Base-by-base conservation (phyloP, 139 green algal genomes). In the Eudorina sp. region DNA sequence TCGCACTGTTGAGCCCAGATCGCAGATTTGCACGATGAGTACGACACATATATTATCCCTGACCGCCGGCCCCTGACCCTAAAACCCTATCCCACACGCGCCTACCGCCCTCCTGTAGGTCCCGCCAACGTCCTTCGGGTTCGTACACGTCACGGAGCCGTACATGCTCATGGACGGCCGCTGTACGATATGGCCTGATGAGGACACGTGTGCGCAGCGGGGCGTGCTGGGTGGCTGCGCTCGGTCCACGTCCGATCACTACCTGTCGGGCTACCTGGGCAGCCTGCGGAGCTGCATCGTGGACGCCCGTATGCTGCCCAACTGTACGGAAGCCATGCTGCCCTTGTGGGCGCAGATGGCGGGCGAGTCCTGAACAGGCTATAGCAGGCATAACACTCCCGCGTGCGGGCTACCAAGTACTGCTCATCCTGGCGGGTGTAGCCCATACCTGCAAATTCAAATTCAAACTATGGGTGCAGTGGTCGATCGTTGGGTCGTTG, bases 301-400 rank as follows among this genome's bases (percentile, higher is more conserved):
- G 8, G 25, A 2, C 27, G 19, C 18, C 73, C 1, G 9, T 43
- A 0, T 36, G 43, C 73, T 62, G 66, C 66, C 31, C 31, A 45
- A 58, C 43, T 81, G 73, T 27, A 64, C 45, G 4, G 45, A 45
- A 7, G 45, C 43, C 45, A 81, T 81, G 73, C 25, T 81, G 73
- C 73, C 73, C 2, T 27, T 81, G 73, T 81, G 73, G 73, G 21
- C 4, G 3, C 31, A 74, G 66, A 41, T 74, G 23, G 66, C 13
- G 16, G 51, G 51, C 51, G 16, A 25, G 13, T 16, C 51, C 51
- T 58, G 51, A 58, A 16, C 51, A n/a, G n/a, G n/a, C n/a, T n/a
- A n/a, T n/a, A n/a, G n/a, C n/a, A n/a, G n/a, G n/a, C n/a, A n/a
- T n/a, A n/a, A n/a, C n/a, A n/a, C n/a, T n/a, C n/a, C n/a, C n/a